A percentile compares a stretch with the other conserved stretches of the same genome.
phyloP scores from a whole-genome alignment of 2,329 filamentous ascomycete genomes.

The Intubia oerlemansii region DNA sequence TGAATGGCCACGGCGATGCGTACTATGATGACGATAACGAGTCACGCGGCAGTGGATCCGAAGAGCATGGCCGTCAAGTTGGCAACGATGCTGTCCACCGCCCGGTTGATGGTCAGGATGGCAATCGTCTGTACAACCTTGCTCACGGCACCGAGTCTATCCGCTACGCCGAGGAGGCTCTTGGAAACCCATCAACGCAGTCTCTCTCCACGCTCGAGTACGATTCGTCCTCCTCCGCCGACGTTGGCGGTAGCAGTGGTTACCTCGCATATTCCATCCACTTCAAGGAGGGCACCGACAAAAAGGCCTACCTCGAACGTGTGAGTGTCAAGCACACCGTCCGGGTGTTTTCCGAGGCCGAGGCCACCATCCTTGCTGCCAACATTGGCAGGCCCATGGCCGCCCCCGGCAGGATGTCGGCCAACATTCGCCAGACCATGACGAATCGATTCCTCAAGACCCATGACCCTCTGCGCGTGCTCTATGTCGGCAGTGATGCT shows the following conservation, averaged over 20 bases:
- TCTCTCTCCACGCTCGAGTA: slow-evolving; percentile 8
- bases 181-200: slow-evolving; percentile 19
- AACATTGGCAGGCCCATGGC: slow-evolving; percentile 12
- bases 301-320: slow-evolving; percentile 14
- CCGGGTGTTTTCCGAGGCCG: slow-evolving; percentile 18
- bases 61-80: too few relatives aligned
- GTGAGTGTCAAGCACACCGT: slow-evolving; percentile 25
- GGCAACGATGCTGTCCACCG: slow-evolving; percentile 4
- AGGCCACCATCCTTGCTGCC: slow-evolving; percentile 16
- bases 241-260: slow-evolving; percentile 8
- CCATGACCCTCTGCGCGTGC: slow-evolving; percentile 22
- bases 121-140: slow-evolving; percentile 17
- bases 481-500: slow-evolving; percentile 24
- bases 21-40: too few relatives aligned
- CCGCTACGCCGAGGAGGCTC: slow-evolving; percentile 26
- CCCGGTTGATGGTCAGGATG: too few relatives aligned
- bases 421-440: slow-evolving; percentile 27
- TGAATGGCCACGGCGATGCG: slow-evolving; percentile 16
- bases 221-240: slow-evolving; percentile 9
- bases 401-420: slow-evolving; percentile 16
- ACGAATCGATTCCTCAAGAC: slow-evolving; percentile 21
- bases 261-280: slow-evolving; percentile 19
- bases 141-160: slow-evolving; percentile 16
- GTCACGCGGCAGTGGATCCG: too few relatives aligned
- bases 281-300: slow-evolving; percentile 22